Evolutionary conservation across 2,329 filamentous ascomycete species (phyloP).

Genomic region (Alternaria consortialis): DNA sequence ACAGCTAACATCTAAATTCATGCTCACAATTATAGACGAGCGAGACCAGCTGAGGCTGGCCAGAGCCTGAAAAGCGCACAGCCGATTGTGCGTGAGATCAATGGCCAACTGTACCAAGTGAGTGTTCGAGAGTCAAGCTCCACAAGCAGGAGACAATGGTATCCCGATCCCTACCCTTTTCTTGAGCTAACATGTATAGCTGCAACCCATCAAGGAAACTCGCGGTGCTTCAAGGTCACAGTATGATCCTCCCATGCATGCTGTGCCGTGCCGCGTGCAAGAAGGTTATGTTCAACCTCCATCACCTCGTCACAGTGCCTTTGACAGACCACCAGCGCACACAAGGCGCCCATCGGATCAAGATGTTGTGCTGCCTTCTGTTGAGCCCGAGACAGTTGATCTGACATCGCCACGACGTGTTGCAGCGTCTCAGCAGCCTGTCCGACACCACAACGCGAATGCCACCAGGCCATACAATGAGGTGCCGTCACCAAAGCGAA

Average conservation of each 20-base stretch:
- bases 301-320: slow-evolving; percentile 21
- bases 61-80: slow-evolving; percentile 20
- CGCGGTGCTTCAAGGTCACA: slow-evolving; percentile 22
- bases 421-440: slow-evolving; percentile 9
- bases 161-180: slow-evolving; percentile 8
- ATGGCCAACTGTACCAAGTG: slow-evolving; percentile 47
- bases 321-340: slow-evolving; percentile 25
- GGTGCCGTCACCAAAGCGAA: slow-evolving; percentile 31
- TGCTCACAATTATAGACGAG: slow-evolving; percentile 31
- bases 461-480: slow-evolving; percentile 15
- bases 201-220: slow-evolving; percentile 39
- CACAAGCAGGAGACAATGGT: slow-evolving; percentile 23
- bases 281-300: slow-evolving; percentile 22
- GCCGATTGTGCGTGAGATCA: slow-evolving; percentile 35
- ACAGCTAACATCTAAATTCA: background rate
- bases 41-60: slow-evolving; percentile 19
- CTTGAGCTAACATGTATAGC: slow-evolving; percentile 39
- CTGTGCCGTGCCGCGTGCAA: slow-evolving; percentile 20
- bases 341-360: slow-evolving; percentile 41
- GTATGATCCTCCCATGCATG: slow-evolving; percentile 23
- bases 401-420: slow-evolving; percentile 26
- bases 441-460: slow-evolving; percentile 15
- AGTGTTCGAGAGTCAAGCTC: slow-evolving; percentile 32
- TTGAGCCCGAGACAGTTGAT: slow-evolving; percentile 42
- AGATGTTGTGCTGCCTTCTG: slow-evolving; percentile 45